phyloP scores from a whole-genome alignment of 2,329 filamentous ascomycete species.

The Hypoxylon sp. region DNA sequence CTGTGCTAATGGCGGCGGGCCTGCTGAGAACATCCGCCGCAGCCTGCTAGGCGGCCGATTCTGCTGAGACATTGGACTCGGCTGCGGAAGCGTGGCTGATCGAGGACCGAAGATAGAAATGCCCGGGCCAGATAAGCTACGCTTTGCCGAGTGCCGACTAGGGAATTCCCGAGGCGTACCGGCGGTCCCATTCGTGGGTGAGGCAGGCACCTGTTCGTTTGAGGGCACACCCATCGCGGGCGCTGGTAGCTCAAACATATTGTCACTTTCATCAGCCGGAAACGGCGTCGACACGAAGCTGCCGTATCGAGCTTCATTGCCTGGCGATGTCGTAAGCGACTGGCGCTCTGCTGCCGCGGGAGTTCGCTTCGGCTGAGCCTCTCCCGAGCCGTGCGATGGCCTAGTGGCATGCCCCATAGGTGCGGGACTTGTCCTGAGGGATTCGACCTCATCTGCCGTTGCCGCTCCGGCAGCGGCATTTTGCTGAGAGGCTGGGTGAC shows the following conservation, averaged over 20 bases:
- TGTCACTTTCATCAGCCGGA: constrained; percentile 40
- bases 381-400: constrained; percentile 14
- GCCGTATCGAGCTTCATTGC: constrained; percentile 57
- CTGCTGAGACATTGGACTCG: constrained; percentile 33
- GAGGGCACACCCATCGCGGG: constrained; percentile 54
- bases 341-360: constrained; percentile 49
- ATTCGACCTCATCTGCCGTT: constrained; percentile 33
- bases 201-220: constrained; percentile 17
- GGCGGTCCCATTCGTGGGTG: constrained; percentile 22
- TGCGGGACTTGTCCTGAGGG: constrained; percentile 40
- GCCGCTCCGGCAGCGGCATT: constrained; percentile 14
- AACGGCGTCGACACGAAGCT: constrained; percentile 59
- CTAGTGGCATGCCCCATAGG: constrained; percentile 37
- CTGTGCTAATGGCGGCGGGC: constrained; percentile 33
- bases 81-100: constrained; percentile 25
- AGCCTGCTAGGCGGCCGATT: constrained; percentile 44
- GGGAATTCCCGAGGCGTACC: constrained; percentile 28
- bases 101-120: constrained; percentile 13
- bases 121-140: constrained; percentile 48
- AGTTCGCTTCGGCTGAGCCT: constrained; percentile 35
- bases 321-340: constrained; percentile 49
- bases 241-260: constrained; percentile 60
- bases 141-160: constrained; percentile 44
- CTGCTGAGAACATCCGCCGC: constrained; percentile 52
- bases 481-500: constrained; percentile 39